Conservation (phyloP, 1,284 basidiomycete genomes). For the Earliella scabrosa region DNA sequence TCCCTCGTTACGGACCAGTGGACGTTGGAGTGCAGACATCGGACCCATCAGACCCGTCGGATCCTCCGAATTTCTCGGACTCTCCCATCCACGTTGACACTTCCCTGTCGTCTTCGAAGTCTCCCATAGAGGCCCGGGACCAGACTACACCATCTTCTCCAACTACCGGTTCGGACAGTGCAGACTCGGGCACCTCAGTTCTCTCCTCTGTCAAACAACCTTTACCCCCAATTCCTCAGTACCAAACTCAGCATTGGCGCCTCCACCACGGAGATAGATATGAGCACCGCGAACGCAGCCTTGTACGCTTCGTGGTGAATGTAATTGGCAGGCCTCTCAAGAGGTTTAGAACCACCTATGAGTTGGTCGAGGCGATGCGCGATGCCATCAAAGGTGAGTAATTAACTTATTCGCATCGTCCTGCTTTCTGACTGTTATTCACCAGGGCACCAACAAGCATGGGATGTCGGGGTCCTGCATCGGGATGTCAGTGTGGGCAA, state of each 20-base stretch:
- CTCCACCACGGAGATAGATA: neutral
- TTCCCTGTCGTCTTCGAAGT: no score
- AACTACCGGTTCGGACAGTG: no score
- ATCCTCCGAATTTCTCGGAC: no score
- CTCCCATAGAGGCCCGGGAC: no score
- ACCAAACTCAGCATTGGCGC: neutral
- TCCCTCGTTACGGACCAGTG: no score
- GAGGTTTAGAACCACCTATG: slow-evolving; percentile 7
- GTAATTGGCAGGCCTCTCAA: slow-evolving; percentile 13
- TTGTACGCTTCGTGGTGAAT: slow-evolving; percentile 16
- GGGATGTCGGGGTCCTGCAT: slow-evolving; percentile 12
- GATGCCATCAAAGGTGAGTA: slow-evolving; percentile 23
- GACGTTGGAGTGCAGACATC: no score
- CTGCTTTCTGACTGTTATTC: neutral
- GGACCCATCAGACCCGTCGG: no score
- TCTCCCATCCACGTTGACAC: no score
- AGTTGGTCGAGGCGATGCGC: slow-evolving; percentile 13
- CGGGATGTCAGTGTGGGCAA: slow-evolving; percentile 23
- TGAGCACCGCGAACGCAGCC: slow-evolving; percentile 14
- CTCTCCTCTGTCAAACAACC: neutral
- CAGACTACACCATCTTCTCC: no score
- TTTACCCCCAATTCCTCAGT: neutral
- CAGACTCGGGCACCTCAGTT: neutral
- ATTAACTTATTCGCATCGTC: neutral
- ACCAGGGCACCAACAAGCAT: slow-evolving; percentile 3